Base-by-base conservation (phyloP, 2,329 filamentous ascomycete species). In the Ophiocordyceps sinensis region DNA sequence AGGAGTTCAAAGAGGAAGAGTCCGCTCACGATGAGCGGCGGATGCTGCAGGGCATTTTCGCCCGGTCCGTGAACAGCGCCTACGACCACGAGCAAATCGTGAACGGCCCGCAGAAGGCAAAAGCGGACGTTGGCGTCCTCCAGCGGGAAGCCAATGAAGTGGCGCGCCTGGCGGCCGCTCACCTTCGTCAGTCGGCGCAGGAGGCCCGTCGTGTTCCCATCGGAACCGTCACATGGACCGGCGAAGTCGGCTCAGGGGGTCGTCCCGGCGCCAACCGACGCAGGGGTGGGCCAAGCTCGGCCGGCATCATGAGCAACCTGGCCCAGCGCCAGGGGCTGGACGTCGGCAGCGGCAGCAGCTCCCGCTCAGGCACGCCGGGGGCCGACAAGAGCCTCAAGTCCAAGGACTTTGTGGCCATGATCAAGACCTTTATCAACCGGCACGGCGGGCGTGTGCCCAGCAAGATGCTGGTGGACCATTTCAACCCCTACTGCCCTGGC, bases 61-160 rank as follows among this genome's bases (percentile, higher is more conserved):
- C 87, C 1, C 78, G 80, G 34, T 83, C 85, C 3, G 83, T 96
- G 1, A 87, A 94, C 52, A 87, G 83, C n/a, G 85, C 88, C 0
- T 75, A 95, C 36, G 85, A 95, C 52, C 91, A 98, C 56, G 91
- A 96, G 49, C 76, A 86, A 41, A 94, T 96, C 52, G 75, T 96
- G 51, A 84, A 81, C 49, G 82, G 82, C 32, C 82, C 78, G 50
- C 75, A 76, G 40, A 77, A 77, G 42, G 66, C 85, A 15, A 73
- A 77, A 46, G 83, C 86, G 0, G 85, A 94, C 52, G 78, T 79
- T 5, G 74, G 74, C 21, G 81, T 94, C 48, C 77, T 95, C 38
- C 80, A 85, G 49, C 75, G 78, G 10, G 87, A 95, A 61, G 89
- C 89, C 1, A 80, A 82, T 52, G 75, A 77, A 31, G 77, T 93